These are phyloP conservation scores for Amanita subjunquillea DNA, from an alignment of 768 basidiomycete species.

Conservation along the genomic window DNA sequence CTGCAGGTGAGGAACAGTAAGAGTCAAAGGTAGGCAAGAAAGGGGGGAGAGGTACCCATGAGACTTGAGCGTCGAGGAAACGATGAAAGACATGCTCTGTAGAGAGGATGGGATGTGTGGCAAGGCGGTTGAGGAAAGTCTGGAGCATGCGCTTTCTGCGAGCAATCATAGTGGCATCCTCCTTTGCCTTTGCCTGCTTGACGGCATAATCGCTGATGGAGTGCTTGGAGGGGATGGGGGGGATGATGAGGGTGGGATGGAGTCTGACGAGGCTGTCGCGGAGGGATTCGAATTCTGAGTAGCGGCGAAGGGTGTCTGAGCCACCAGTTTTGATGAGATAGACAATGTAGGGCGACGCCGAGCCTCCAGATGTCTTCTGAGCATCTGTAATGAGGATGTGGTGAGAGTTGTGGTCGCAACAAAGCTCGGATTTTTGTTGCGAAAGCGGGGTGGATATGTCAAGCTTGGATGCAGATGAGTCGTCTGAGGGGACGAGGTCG, in stretches of 20 bases:
- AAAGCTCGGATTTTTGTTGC: slow-evolving; percentile 70
- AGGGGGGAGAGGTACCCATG: slow-evolving; percentile 61
- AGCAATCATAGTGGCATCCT: slow-evolving; percentile 87
- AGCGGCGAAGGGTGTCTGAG: slow-evolving; percentile 77
- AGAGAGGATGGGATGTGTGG: slow-evolving; percentile 87
- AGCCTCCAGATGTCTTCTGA: slow-evolving; percentile 84
- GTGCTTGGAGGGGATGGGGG: slow-evolving; percentile 97
- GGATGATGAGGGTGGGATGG: slow-evolving; percentile 94
- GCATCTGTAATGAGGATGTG: slow-evolving; percentile 86
- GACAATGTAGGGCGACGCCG: slow-evolving; percentile 86
- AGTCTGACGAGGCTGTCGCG: slow-evolving; percentile 74
- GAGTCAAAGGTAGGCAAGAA: not conserved
- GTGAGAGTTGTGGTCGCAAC: slow-evolving; percentile 73
- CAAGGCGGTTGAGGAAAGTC: slow-evolving; percentile 87
- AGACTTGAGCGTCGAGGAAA: slow-evolving; percentile 91
- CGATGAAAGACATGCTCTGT: slow-evolving; percentile 95
- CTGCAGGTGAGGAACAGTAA: slow-evolving; percentile 26
- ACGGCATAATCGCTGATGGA: slow-evolving; percentile 93
- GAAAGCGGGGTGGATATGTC: slow-evolving; percentile 54
- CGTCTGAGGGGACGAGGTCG: slow-evolving; percentile 41
- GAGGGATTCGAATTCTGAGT: slow-evolving; percentile 96
- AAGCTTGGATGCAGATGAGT: slow-evolving; percentile 43
- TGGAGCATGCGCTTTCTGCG: slow-evolving; percentile 90
- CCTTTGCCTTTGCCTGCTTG: slow-evolving; percentile 94
- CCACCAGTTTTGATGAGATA: slow-evolving; percentile 88